Evolutionary conservation across 2,329 filamentous ascomycete species (phyloP).

Genomic region (Neonectria faginata): DNA sequence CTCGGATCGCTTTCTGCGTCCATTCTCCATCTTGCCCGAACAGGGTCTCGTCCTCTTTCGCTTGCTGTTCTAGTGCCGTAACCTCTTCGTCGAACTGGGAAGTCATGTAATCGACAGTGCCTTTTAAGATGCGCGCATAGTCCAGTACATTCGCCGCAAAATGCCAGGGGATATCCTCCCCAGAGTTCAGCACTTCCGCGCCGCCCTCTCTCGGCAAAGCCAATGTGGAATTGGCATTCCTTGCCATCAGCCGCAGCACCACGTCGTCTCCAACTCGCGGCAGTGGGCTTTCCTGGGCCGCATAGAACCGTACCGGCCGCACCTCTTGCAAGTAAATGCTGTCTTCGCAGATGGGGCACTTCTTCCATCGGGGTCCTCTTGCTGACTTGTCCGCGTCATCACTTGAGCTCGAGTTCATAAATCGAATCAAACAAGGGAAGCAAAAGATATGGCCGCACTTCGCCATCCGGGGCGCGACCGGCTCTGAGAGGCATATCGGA

Average conservation of each 20-base stretch:
- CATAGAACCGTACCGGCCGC: constrained; percentile 89
- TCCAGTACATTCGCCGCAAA: constrained; percentile 94
- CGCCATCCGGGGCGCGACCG: constrained; percentile 95
- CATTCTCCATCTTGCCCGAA: constrained; percentile 95
- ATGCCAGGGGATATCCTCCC: constrained; percentile 91
- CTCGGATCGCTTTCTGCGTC: constrained; percentile 84
- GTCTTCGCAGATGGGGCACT: constrained; percentile 96
- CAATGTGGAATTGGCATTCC: constrained; percentile 83
- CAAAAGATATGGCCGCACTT: constrained; percentile 98
- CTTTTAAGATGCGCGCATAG: constrained; percentile 96
- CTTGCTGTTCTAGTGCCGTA: constrained; percentile 77
- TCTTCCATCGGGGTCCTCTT: constrained; percentile 86
- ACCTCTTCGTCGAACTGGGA: constrained; percentile 86
- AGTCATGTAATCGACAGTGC: constrained; percentile 87
- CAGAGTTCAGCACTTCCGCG: constrained; percentile 74
- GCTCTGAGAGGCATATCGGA: constrained; percentile 93
- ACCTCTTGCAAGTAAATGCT: constrained; percentile 92
- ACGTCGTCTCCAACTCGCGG: constrained; percentile 90
- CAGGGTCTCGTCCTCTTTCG: constrained; percentile 88
- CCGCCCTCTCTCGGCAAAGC: constrained; percentile 86
- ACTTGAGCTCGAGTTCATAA: constrained; percentile 86
- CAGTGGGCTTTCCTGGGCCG: constrained; percentile 84
- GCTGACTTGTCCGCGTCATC: constrained; percentile 76
- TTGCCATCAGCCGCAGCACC: constrained; percentile 85
- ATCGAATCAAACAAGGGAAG: constrained; percentile 90